Percentiles rank a stretch among this genome's conserved stretches.
These are phyloP conservation scores for Sodiomyces alkalinus DNA, from an alignment of 2,329 filamentous ascomycete species.

Conservation along the genomic window DNA sequence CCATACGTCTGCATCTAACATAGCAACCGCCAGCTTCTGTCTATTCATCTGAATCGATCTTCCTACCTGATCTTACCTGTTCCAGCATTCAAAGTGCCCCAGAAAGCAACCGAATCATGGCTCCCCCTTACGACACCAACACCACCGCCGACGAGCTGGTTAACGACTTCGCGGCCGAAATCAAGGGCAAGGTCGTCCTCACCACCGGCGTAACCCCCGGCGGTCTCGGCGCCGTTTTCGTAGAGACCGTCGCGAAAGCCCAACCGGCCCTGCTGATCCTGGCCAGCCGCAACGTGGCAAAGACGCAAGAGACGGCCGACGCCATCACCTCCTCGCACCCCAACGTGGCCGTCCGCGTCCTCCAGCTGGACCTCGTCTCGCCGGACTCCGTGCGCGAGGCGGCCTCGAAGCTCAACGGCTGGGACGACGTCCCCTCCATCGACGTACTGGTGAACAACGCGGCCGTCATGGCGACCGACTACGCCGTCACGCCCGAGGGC, in stretches of 20 bases:
- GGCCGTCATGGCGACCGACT: conserved; percentile 22
- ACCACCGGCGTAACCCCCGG: conserved; percentile 24
- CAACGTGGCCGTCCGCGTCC: conserved; percentile 15
- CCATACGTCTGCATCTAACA: too few species aligned
- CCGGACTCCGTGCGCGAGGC: conserved; percentile 21
- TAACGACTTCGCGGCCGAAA: conserved; percentile 13
- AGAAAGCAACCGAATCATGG: too few species aligned
- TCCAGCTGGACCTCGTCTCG: conserved; percentile 23
- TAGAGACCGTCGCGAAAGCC: conserved; percentile 21
- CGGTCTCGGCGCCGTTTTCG: conserved; percentile 20
- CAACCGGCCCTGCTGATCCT: conserved; percentile 26
- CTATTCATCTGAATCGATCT: too few species aligned
- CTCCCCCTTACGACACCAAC: not conserved
- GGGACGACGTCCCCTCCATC: conserved; percentile 16
- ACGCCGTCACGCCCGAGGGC: conserved; percentile 21
- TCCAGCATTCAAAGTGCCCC: too few species aligned
- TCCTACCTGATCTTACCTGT: too few species aligned
- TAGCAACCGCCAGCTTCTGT: too few species aligned
- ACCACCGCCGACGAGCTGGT: conserved; percentile 12
- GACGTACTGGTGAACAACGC: conserved; percentile 31
- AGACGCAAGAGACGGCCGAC: conserved; percentile 20
- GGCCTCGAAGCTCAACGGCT: conserved; percentile 17
- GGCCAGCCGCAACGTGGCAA: conserved; percentile 25
- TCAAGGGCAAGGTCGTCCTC: conserved; percentile 22
- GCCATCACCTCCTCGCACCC: conserved; percentile 17